Evolutionary conservation across 2,329 filamentous ascomycete species (phyloP).

Genomic region (Penicillium digitatum): DNA sequence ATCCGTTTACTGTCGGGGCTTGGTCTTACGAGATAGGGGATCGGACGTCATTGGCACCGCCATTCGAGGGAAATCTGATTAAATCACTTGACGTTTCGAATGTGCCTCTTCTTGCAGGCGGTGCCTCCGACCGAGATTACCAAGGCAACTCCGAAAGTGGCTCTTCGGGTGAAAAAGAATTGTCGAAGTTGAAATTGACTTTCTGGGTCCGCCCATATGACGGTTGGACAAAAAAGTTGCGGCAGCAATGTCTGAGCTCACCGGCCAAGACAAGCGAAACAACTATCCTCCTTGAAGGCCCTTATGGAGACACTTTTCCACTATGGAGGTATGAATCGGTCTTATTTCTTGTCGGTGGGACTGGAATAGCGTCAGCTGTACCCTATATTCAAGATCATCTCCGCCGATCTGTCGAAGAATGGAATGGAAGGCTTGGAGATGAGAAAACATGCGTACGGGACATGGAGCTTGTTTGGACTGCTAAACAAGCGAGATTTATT

Average conservation of each 20-base stretch:
- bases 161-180: background rate
- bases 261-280: constrained; percentile 25
- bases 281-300: constrained; percentile 49
- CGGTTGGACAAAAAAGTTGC: constrained; percentile 50
- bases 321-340: constrained; percentile 49
- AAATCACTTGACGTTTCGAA: constrained; percentile 18
- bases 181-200: constrained; percentile 34
- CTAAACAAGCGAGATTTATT: constrained; percentile 32
- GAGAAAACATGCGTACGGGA: constrained; percentile 23
- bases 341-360: constrained; percentile 46
- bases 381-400: constrained; percentile 41
- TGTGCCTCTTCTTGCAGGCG: constrained; percentile 27
- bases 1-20: constrained; percentile 48
- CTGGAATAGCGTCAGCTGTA: constrained; percentile 43
- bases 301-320: constrained; percentile 46
- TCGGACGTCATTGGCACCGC: background rate
- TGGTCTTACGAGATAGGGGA: constrained; percentile 23
- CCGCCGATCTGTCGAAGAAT: constrained; percentile 9
- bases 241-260: constrained; percentile 32
- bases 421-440: constrained; percentile 1
- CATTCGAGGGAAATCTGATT: constrained; percentile 1
- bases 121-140: background rate
- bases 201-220: constrained; percentile 52
- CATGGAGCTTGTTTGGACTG: constrained; percentile 37
- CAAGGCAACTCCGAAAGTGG: background rate